phyloP scores from a whole-genome alignment of 108 stramenopile species.

The Licmophora abbreviata region DNA sequence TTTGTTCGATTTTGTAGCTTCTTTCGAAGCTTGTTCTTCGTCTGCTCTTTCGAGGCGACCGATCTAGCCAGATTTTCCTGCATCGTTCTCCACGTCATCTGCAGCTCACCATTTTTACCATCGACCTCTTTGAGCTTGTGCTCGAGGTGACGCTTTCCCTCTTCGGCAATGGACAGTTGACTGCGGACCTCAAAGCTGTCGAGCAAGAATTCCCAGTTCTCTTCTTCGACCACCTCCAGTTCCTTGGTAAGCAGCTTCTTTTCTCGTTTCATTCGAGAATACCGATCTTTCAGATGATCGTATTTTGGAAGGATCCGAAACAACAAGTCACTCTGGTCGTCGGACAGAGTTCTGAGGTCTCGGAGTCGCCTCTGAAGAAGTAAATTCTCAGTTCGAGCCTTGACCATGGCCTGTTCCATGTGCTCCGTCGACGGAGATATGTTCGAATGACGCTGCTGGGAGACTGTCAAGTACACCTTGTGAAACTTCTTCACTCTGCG shows the following conservation, averaged over 20 bases:
- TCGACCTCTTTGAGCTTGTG: neutral
- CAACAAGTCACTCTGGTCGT: constrained; percentile 1
- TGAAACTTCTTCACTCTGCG: neutral
- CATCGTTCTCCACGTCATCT: neutral
- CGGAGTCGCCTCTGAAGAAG: neutral
- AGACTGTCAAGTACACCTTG: neutral
- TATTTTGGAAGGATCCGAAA: neutral
- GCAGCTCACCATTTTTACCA: neutral
- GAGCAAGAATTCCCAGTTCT: neutral
- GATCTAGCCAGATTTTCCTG: neutral
- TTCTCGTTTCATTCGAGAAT: neutral
- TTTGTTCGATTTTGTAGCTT: no score
- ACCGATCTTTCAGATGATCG: neutral
- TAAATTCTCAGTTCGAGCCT: neutral
- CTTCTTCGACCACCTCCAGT: neutral
- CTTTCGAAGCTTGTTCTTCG: no score
- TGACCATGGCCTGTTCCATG: neutral
- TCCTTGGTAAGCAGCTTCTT: neutral
- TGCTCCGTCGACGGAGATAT: neutral
- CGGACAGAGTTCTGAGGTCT: neutral
- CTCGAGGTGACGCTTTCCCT: neutral
- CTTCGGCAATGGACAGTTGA: neutral
- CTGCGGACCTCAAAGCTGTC: no score
- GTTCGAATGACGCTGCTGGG: neutral
- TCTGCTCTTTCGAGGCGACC: no score